Base-by-base conservation (phyloP, 2,329 filamentous ascomycete species). In the Nigrograna mackinnonii region DNA sequence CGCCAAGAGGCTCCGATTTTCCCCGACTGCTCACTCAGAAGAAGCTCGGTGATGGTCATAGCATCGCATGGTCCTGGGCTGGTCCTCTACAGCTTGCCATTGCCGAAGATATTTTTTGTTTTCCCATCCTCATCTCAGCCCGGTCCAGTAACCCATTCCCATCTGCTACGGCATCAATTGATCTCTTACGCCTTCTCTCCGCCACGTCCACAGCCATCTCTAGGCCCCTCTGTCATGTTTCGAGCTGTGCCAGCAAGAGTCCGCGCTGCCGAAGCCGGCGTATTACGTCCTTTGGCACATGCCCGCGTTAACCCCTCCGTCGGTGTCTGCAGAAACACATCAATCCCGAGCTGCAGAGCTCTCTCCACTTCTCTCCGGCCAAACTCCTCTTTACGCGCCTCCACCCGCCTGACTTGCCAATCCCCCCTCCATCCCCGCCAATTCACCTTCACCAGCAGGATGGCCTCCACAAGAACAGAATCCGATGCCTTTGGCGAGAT, bases 401-500 rank as follows among this genome's bases (percentile, higher is more conserved):
- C 31, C 47, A 48, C 54, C 39, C 54, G 52, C 38, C 46, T 58
- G 50, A 47, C 37, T 31, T 32, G 51, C 7, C 55, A 54, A 39
- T 22, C 21, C 37, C 35, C 44, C 44, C 43, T 52, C 44, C 52
- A 54, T 36, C 48, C 47, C 47, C 62, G 65, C 49, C 57, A 52
- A 21, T 69, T 69, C 52, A 43, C 56, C 17, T 50, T 54, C 41
- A 60, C 65, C 39, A 47, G 49, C 53, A 66, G 34, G 41, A 70
- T 70, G 67, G 62, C 64, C 46, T 62, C 58, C 41, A 87, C 85
- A 54, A 84, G 94, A 74, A 89, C 86, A 64, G 94, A 99, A 77
- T 94, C 84, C 74, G 94, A 99, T 79, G 94, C 94, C 73, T 97
- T 97, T 79, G 94, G 94, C 75, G 91, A 95, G 78, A 83, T 99